Evolutionary conservation across 139 green algal species (phyloP).

Genomic region (Desmodesmus armatus): DNA sequence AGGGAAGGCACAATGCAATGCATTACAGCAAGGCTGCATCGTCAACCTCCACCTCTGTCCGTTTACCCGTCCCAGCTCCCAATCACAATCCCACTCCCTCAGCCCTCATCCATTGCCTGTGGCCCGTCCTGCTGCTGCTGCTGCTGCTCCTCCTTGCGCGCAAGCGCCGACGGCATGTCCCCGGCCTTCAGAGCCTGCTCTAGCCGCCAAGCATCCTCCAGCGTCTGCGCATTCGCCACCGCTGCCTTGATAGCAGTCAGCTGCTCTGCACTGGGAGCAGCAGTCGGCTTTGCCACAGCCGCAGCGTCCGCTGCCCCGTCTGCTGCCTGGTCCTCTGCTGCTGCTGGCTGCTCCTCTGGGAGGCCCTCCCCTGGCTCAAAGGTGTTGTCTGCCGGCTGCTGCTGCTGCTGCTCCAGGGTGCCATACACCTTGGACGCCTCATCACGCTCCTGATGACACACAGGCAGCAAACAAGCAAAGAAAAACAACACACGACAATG

Average conservation of each 20-base stretch:
- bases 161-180: slow-evolving; percentile 73
- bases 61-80: background rate
- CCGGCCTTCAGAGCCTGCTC: slow-evolving; percentile 87
- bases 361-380: slow-evolving; percentile 84
- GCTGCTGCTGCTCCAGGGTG: slow-evolving; percentile 47
- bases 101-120: slow-evolving; percentile 46
- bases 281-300: slow-evolving; percentile 39
- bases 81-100: background rate
- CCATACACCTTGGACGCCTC: slow-evolving; percentile 74
- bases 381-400: slow-evolving; percentile 65
- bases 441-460: slow-evolving; percentile 72
- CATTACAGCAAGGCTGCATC: too few species aligned
- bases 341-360: background rate
- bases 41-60: background rate
- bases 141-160: slow-evolving; percentile 27
- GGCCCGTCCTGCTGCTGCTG: slow-evolving; percentile 43
- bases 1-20: too few species aligned
- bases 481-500: background rate
- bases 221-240: slow-evolving; percentile 89
- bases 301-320: slow-evolving; percentile 40
- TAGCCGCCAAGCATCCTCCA: slow-evolving; percentile 90
- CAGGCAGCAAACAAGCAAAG: background rate
- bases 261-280: slow-evolving; percentile 80
- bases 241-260: slow-evolving; percentile 90
- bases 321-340: slow-evolving; percentile 20